Base-by-base conservation (phyloP, 2,329 filamentous ascomycete genomes). In the Diaporthe sp. region DNA sequence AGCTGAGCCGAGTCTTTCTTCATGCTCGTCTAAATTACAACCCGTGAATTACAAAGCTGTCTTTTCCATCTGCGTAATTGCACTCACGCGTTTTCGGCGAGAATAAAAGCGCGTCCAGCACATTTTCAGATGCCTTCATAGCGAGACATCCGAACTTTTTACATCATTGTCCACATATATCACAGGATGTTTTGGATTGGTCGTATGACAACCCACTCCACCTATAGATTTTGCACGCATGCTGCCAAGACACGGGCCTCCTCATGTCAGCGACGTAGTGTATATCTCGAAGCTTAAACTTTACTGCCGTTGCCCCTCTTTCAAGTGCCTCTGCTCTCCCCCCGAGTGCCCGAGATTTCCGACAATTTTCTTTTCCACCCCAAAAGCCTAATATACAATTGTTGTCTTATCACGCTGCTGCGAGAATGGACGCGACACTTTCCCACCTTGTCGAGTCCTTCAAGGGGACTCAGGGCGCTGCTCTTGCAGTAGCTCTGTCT, bases 161-260 rank as follows among this genome's bases (percentile, higher is more conserved):
- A 39, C 63, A 51, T 53, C 47, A 68, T 39, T 25, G 65, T 53
- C 47, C 65, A 53, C 65, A 51, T 37, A 68, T 25, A 25, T 68
- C 44, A 37, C 47, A 37, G 28, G 1, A 37, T 22, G 12, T n/a
- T 34, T 68, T 53, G 44, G 10, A 68, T 34, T 51, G 42, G 31
- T 68, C 31, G 31, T 39, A 70, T 70, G 65, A 68, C 31, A 70
- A 42, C 49, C 65, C 49, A 42, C 65, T 39, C 65, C 31, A 55
- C 13, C 31, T 22, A 15, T 55, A 70, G 31, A 70, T 70, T 55
- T 70, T 53, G 65, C 65, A 31, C 28, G 15, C 31, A 67, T 55
- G 49, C 47, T 20, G 65, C 65, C 65, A 55, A 70, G 65, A 55
- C 44, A 37, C 65, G 42, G 49, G n/a, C 13, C 65, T 22, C 47